These are phyloP conservation scores for Corylus americana DNA, from an alignment of 306 rosid genomes.

Conservation along the genomic window DNA sequence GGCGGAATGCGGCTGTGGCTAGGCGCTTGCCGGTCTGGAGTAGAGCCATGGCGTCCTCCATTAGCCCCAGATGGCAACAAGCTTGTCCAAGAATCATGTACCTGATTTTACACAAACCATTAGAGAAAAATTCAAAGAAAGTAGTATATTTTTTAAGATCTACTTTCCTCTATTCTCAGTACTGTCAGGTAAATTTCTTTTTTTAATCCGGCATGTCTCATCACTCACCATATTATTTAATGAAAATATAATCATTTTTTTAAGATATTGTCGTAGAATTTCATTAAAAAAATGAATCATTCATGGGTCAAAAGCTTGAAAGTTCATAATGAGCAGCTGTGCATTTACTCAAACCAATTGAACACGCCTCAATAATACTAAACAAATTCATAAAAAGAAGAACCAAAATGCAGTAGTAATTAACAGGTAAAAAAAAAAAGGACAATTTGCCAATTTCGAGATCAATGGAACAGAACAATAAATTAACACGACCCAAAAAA, in stretches of 20 bases:
- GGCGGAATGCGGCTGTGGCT: constrained; percentile 88
- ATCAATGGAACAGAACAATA: constrained; percentile 47
- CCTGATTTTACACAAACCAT: constrained; percentile 33
- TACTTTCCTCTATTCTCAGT: too few relatives aligned
- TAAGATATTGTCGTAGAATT: too few relatives aligned
- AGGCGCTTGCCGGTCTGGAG: constrained; percentile 93
- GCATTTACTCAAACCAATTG: constrained; percentile 48
- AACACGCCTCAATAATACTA: constrained; percentile 20
- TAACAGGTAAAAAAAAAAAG: neutral
- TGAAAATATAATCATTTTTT: too few relatives aligned
- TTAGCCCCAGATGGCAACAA: constrained; percentile 83
- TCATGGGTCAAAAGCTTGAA: constrained; percentile 25
- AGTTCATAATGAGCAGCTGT: constrained; percentile 33
- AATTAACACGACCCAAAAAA: neutral
- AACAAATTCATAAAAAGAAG: constrained; percentile 30
- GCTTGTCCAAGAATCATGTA: constrained; percentile 89
- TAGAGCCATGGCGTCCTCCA: constrained; percentile 98
- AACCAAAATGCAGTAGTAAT: constrained; percentile 13
- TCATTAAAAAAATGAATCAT: neutral
- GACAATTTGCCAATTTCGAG: constrained; percentile 12
- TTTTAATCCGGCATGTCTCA: too few relatives aligned
- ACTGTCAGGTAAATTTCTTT: too few relatives aligned
- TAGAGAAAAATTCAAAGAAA: too few relatives aligned
- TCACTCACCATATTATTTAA: too few relatives aligned
- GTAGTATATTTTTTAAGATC: too few relatives aligned